phyloP scores from a whole-genome alignment of 176 grass and related monocot species.

The Eragrostis curvula region DNA sequence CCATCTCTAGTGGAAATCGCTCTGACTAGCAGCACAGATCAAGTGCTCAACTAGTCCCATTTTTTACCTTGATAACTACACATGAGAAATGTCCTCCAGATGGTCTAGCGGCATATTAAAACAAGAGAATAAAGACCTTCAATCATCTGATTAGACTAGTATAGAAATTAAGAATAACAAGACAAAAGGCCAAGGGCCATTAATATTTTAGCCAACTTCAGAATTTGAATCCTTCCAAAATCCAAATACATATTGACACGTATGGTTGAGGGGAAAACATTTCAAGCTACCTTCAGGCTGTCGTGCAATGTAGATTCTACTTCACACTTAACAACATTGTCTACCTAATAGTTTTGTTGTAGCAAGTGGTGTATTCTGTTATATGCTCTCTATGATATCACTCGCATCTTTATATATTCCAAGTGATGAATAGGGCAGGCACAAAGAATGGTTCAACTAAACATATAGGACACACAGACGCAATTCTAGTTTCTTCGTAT shows the following conservation, averaged over 20 bases:
- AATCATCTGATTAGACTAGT: not conserved
- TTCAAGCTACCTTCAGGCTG: not conserved
- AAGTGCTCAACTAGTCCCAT: not conserved
- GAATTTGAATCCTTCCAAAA: not conserved
- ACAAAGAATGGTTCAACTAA: not conserved
- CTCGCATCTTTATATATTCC: constrained; percentile 4
- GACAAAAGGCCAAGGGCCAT: not conserved
- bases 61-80: not conserved
- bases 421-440: not conserved
- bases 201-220: not conserved
- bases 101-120: not conserved
- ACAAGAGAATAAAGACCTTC: not conserved
- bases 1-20: not conserved
- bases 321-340: not conserved
- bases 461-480: not conserved
- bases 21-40: not conserved
- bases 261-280: not conserved
- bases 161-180: not conserved
- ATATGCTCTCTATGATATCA: not conserved
- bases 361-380: not conserved
- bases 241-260: not conserved
- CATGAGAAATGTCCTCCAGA: not conserved
- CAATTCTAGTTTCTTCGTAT: not conserved
- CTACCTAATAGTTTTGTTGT: not conserved
- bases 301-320: not conserved